Conservation (phyloP, 306 rosid species). For the Lathyrus aphaca region DNA sequence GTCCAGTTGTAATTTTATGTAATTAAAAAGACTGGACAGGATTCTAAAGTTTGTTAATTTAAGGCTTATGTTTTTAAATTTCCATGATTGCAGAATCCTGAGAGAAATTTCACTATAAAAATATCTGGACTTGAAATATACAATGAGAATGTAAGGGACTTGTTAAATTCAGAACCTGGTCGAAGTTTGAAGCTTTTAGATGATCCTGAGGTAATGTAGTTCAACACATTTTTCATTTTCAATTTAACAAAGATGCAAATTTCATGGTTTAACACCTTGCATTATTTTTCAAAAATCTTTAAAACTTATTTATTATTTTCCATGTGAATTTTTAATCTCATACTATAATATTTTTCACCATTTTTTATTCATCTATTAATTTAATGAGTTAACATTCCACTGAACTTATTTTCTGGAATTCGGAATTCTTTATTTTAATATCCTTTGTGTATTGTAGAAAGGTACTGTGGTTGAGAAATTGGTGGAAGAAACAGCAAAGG, state of each 20-base stretch:
- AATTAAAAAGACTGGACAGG: background rate
- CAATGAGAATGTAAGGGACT: constrained; percentile 93
- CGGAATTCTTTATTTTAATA: constrained; percentile 27
- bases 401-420: background rate
- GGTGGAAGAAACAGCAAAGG: constrained; percentile 89
- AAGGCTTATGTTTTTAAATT: constrained; percentile 33
- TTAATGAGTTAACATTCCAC: background rate
- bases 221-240: background rate
- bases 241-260: background rate
- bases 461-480: constrained; percentile 97
- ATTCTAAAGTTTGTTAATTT: constrained; percentile 6
- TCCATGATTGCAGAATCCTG: constrained; percentile 70
- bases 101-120: constrained; percentile 80
- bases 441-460: constrained; percentile 60
- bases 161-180: constrained; percentile 89
- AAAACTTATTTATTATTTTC: background rate
- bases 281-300: background rate
- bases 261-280: constrained; percentile 8
- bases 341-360: constrained; percentile 16
- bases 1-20: constrained; percentile 20
- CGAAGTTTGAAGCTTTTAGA: constrained; percentile 90
- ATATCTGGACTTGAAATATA: constrained; percentile 98
- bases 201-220: constrained; percentile 84
- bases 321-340: constrained; percentile 17
- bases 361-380: background rate